Evolutionary conservation across 495 filamentous ascomycete genomes (phyloP).

Genomic region (Aspergillus mulundensis): DNA sequence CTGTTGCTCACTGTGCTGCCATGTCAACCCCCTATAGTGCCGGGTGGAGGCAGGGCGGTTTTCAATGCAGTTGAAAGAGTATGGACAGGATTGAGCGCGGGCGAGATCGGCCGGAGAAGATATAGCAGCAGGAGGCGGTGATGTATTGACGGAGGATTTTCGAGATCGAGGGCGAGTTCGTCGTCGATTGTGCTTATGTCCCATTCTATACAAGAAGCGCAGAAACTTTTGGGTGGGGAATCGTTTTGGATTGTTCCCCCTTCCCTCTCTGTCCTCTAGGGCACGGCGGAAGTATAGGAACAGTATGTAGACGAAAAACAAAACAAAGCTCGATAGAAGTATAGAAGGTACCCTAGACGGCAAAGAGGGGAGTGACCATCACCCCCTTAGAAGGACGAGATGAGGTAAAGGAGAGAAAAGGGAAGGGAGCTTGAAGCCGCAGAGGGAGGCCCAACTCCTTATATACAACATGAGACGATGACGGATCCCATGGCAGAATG

Average conservation of each 20-base stretch:
- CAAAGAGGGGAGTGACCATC: constrained; percentile 42
- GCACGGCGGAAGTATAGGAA: not conserved
- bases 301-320: constrained; percentile 11
- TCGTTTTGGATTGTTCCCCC: constrained; percentile 2
- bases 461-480: constrained; percentile 16
- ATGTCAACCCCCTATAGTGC: constrained; percentile 39
- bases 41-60: constrained; percentile 36
- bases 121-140: constrained; percentile 7
- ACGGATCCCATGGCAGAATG: constrained; percentile 9
- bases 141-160: constrained; percentile 23
- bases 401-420: constrained; percentile 30
- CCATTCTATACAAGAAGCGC: constrained; percentile 31
- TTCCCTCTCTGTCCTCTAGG: not conserved
- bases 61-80: constrained; percentile 12
- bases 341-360: not conserved
- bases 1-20: constrained; percentile 33
- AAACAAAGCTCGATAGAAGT: not conserved
- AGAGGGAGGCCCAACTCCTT: not conserved
- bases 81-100: constrained; percentile 10
- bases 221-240: constrained; percentile 10
- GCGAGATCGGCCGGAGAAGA: constrained; percentile 7
- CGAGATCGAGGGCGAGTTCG: constrained; percentile 43
- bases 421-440: constrained; percentile 7
- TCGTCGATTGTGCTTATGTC: constrained; percentile 47
- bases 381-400: constrained; percentile 43